These are phyloP conservation scores for Veloboletus limbatus DNA, from an alignment of 1,284 basidiomycete genomes.

Conservation along the genomic window DNA sequence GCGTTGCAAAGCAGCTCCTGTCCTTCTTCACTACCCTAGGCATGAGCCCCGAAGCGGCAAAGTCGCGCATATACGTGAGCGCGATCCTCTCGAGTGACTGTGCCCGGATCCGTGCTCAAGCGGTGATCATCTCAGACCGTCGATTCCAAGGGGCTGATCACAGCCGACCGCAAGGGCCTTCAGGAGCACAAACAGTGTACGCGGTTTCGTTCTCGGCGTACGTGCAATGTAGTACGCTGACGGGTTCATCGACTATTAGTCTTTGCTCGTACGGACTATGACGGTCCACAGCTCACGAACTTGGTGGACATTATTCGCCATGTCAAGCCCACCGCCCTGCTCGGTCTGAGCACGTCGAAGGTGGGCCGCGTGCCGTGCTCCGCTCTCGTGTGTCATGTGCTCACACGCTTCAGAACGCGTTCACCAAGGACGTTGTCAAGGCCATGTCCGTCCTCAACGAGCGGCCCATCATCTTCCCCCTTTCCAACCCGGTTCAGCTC, in stretches of 20 bases:
- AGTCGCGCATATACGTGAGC: constrained; percentile 64
- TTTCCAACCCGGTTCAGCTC: constrained; percentile 77
- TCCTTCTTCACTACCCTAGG: constrained; percentile 73
- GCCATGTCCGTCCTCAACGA: constrained; percentile 70
- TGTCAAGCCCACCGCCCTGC: constrained; percentile 79
- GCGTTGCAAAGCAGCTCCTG: constrained; percentile 76
- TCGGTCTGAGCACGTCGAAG: constrained; percentile 75
- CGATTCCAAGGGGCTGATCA: constrained; percentile 77
- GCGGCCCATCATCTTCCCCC: constrained; percentile 82
- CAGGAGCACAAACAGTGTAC: constrained; percentile 73
- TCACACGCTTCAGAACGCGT: constrained; percentile 50
- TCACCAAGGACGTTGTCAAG: constrained; percentile 66
- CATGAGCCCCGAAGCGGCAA: constrained; percentile 65
- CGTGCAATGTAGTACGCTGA: background rate
- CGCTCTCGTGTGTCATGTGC: constrained; percentile 1
- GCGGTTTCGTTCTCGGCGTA: constrained; percentile 4
- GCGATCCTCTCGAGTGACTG: constrained; percentile 3
- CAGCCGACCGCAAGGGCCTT: constrained; percentile 58
- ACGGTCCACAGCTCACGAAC: constrained; percentile 58
- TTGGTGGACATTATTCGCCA: constrained; percentile 72
- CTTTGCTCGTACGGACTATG: constrained; percentile 71
- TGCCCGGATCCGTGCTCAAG: constrained; percentile 10
- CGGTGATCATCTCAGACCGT: constrained; percentile 46
- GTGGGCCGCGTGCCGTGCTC: constrained; percentile 30
- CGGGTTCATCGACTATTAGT: constrained; percentile 33